Base-by-base conservation (phyloP, 2,329 filamentous ascomycete species). In the Fusarium miscanthi region DNA sequence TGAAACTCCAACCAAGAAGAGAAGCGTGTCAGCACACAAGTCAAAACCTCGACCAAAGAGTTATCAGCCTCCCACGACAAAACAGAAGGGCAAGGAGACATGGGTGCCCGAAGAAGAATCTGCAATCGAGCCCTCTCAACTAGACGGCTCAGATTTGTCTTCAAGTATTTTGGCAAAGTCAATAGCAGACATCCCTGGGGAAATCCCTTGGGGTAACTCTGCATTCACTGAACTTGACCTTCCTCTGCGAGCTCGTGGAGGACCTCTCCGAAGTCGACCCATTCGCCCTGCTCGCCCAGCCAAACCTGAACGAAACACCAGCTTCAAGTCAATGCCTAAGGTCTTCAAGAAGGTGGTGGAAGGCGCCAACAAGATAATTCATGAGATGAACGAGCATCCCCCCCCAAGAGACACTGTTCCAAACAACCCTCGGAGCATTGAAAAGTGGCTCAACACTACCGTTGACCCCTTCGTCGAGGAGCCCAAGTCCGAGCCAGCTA, bases 201-300 rank as follows among this genome's bases (percentile, higher is more conserved):
- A 91, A 17, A 90, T 91, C 53, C 89, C 89, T 0, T 87, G 91
- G 77, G 90, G 90, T 10, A 88, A 88, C 70, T 91, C 90, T 23
- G 90, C 90, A n/a, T 91, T 92, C 73, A 91, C 88, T 72, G 89
- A 89, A 74, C 82, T 91, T 11, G 89, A 91, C 59, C 79, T 91
- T 3, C 85, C 89, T 2, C 76, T 86, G 2, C 59, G 70, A 9
- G 70, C 63, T 14, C 83, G 84, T 25, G 84, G 84, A 13, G 84
- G 84, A 10, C 82, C 87, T 59, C 81, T 84, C n/a, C 80, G 81
- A 33, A 85, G 83, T 63, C 79, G 77, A 64, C 75, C 78, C 41
- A 82, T 84, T 77, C 80, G 70, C 19, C 70, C 68, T 45, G 71
- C 60, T 52, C 69, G 80, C 27, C 80, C 82, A 25, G 48, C 48